phyloP scores from a whole-genome alignment of 805 yeast genomes.

The Vanderwaltozyma polyspora region DNA sequence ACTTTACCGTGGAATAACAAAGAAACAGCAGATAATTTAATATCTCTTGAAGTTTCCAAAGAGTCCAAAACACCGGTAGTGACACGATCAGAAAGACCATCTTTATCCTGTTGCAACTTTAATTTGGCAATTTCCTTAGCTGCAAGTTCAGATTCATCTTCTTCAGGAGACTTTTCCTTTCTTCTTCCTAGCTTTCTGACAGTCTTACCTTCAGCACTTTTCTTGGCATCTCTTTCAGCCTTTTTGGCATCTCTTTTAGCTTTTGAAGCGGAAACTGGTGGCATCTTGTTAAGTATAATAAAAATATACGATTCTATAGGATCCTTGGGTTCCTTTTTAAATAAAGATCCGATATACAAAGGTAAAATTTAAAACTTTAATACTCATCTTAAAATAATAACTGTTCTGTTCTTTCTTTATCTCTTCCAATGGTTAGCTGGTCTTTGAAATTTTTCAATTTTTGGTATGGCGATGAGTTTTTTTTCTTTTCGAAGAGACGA shows the following conservation, averaged over 20 bases:
- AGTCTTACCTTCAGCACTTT: slow-evolving; percentile 67
- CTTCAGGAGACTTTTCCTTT: slow-evolving; percentile 33
- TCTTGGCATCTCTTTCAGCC: slow-evolving; percentile 96
- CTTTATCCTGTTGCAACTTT: slow-evolving; percentile 86
- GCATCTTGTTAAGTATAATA: slow-evolving; percentile 17
- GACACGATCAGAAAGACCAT: slow-evolving; percentile 93
- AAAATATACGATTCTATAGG: no score
- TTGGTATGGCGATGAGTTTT: no score
- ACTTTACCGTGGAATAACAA: slow-evolving; percentile 96
- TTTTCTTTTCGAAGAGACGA: no score
- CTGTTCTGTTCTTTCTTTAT: no score
- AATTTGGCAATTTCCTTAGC: slow-evolving; percentile 72
- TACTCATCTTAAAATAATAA: no score
- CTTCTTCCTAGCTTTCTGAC: slow-evolving; percentile 44
- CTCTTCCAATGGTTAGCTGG: no score
- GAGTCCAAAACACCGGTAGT: slow-evolving; percentile 94
- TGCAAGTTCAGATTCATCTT: slow-evolving; percentile 44
- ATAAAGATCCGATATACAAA: no score
- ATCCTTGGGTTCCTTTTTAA: no score
- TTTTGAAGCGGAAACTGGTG: slow-evolving; percentile 73
- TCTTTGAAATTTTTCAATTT: no score
- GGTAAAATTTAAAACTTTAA: no score
- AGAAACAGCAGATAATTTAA: slow-evolving; percentile 82
- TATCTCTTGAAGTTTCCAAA: slow-evolving; percentile 81
- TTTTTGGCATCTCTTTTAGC: slow-evolving; percentile 95